A percentile compares a stretch with the other conserved stretches of the same genome.
These are phyloP conservation scores for Zygosaccharomyces sapae DNA, from an alignment of 1,139 yeast species.

Conservation along the genomic window DNA sequence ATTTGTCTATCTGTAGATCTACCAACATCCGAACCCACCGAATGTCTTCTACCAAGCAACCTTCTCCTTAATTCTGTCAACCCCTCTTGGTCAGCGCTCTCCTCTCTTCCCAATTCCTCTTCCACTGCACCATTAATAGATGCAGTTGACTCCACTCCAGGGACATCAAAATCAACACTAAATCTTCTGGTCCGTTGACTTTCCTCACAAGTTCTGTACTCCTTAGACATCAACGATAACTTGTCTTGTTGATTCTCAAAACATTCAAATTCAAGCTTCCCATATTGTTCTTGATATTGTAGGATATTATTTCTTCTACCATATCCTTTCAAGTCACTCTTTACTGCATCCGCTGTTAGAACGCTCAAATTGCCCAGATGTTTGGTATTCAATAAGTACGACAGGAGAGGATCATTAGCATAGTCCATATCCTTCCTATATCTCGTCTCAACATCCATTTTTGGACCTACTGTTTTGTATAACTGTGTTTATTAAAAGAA, in stretches of 20 bases:
- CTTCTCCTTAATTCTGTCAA: slow-evolving; percentile 34
- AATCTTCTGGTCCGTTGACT: slow-evolving; percentile 22
- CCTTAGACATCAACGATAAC: slow-evolving; percentile 10
- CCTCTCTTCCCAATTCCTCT: slow-evolving; percentile 6
- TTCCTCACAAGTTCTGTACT: slow-evolving; percentile 21
- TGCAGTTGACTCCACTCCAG: slow-evolving; percentile 3
- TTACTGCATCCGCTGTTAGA: slow-evolving; percentile 16
- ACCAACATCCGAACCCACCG: slow-evolving; percentile 13
- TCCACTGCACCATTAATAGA: slow-evolving; percentile 2
- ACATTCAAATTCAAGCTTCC: slow-evolving; percentile 11
- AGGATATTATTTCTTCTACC: slow-evolving; percentile 1
- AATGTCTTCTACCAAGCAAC: slow-evolving; percentile 27
- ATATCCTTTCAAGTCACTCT: slow-evolving; percentile 10
- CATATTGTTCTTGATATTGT: slow-evolving; percentile 8
- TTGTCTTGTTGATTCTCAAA: slow-evolving; percentile 8
- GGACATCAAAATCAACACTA: slow-evolving; percentile 33
- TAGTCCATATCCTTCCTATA: slow-evolving; percentile 7
- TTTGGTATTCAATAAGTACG: slow-evolving; percentile 18
- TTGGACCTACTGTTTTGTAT: no score
- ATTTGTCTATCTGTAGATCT: slow-evolving; percentile 36
- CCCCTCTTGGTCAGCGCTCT: slow-evolving; percentile 25
- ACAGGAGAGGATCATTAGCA: slow-evolving; percentile 17
- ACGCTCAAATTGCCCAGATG: slow-evolving; percentile 18
- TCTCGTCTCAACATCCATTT: slow-evolving; percentile 2
- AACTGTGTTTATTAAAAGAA: neutral